Evolutionary conservation across 2,329 filamentous ascomycete species (phyloP).

Genomic region (Monosporascus sp.): DNA sequence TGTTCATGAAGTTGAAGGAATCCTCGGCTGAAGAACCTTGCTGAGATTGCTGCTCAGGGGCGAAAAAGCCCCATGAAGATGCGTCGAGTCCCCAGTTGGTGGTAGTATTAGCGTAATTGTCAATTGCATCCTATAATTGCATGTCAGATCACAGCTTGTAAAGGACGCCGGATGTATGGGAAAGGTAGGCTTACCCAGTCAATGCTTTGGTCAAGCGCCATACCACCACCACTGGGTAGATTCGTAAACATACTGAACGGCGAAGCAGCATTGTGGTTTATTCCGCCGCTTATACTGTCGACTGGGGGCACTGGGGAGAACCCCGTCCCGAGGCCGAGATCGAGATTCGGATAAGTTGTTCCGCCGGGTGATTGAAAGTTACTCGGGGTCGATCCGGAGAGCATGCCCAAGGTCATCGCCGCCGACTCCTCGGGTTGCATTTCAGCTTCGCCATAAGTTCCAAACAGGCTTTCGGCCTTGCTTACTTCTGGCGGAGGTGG

Average conservation of each 20-base stretch:
- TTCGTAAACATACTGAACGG: constrained; percentile 51
- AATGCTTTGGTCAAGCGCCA: constrained; percentile 47
- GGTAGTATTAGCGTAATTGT: constrained; percentile 52
- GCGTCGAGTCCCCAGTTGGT: constrained; percentile 48
- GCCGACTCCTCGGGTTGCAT: constrained; percentile 36
- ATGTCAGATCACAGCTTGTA: too few relatives aligned
- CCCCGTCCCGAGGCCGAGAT: constrained; percentile 32
- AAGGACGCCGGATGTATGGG: not conserved
- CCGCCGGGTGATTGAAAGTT: constrained; percentile 34
- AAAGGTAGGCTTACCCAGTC: constrained; percentile 47
- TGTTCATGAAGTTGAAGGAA: constrained; percentile 25
- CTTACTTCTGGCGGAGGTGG: constrained; percentile 8
- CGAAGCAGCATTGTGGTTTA: constrained; percentile 31
- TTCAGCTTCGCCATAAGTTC: constrained; percentile 18
- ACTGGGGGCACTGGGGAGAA: constrained; percentile 33
- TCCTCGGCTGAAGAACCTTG: constrained; percentile 24
- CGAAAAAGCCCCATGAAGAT: constrained; percentile 45
- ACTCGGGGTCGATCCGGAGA: constrained; percentile 32
- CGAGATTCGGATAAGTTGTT: constrained; percentile 36
- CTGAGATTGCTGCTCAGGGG: constrained; percentile 23
- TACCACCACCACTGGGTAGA: constrained; percentile 30
- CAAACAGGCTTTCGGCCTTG: constrained; percentile 21
- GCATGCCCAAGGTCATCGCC: constrained; percentile 37
- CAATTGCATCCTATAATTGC: constrained; percentile 44
- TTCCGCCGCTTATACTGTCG: constrained; percentile 22